These are phyloP conservation scores for Pontederia paniculata DNA, from an alignment of 176 grass and related monocot species.

Conservation along the genomic window DNA sequence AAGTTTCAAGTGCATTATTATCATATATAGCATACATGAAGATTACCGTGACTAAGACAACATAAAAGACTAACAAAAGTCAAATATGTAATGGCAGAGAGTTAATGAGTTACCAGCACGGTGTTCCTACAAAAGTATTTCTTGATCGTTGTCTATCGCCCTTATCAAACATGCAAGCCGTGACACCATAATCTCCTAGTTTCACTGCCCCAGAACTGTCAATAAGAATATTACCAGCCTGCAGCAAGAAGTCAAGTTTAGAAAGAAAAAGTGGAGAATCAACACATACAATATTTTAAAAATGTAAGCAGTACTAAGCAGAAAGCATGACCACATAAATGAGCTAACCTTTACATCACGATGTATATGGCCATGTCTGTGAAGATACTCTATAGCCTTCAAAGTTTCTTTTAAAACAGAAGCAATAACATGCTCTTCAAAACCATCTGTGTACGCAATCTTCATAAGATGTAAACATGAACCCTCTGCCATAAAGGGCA, in stretches of 20 bases:
- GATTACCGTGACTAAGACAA: slow-evolving; percentile 4
- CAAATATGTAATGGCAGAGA: background rate
- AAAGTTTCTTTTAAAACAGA: slow-evolving; percentile 97
- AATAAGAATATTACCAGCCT: slow-evolving; percentile 98
- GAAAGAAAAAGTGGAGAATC: slow-evolving; percentile 8
- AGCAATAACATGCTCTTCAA: slow-evolving; percentile 76
- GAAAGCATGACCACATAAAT: background rate
- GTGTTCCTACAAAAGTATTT: slow-evolving; percentile 98
- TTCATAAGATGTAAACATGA: slow-evolving; percentile 99
- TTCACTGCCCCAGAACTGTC: slow-evolving; percentile 72
- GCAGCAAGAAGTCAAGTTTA: slow-evolving; percentile 20
- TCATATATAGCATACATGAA: slow-evolving; percentile 2
- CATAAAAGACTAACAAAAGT: background rate
- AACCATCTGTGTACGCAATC: slow-evolving; percentile 76
- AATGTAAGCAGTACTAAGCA: background rate
- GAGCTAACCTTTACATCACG: slow-evolving; percentile 82
- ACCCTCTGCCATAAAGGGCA: slow-evolving; percentile 97
- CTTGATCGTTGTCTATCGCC: slow-evolving; percentile 93
- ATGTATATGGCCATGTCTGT: slow-evolving; percentile 95
- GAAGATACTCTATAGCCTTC: slow-evolving; percentile 94
- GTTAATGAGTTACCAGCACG: slow-evolving; percentile 63
- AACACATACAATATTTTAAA: slow-evolving; percentile 1
- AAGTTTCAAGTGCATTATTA: slow-evolving; percentile 14
- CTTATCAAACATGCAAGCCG: slow-evolving; percentile 97
- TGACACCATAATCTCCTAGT: slow-evolving; percentile 95